Percentiles rank a stretch among this genome's conserved stretches.
These are phyloP conservation scores for Cryptococcus sp. DNA, from an alignment of 1,284 basidiomycete genomes.

Conservation along the genomic window DNA sequence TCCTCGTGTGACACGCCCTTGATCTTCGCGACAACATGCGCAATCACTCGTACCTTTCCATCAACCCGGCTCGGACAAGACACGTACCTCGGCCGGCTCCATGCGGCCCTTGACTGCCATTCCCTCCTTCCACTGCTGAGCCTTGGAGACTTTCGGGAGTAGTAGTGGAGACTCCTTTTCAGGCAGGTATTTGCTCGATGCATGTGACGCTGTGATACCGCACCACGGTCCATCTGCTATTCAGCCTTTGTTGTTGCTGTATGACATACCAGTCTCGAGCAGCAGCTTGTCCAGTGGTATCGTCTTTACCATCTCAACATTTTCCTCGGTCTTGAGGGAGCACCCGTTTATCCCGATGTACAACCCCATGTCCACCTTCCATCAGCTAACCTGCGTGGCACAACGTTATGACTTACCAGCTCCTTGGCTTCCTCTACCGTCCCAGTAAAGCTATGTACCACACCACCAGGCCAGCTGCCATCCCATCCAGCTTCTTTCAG, in stretches of 20 bases:
- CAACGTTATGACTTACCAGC: conserved; percentile 54
- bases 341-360: conserved; percentile 78
- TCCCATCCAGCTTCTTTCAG: conserved; percentile 33
- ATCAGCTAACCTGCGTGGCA: background rate
- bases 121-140: conserved; percentile 63
- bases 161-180: conserved; percentile 49
- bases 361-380: conserved; percentile 65
- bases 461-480: conserved; percentile 63
- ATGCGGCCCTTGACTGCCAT: conserved; percentile 75
- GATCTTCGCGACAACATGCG: conserved; percentile 66
- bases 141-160: conserved; percentile 53
- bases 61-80: background rate
- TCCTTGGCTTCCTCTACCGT: conserved; percentile 63
- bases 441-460: conserved; percentile 86
- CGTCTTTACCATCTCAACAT: conserved; percentile 58
- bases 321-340: conserved; percentile 72
- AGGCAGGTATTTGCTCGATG: conserved; percentile 60
- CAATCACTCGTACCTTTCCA: conserved; percentile 61
- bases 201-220: conserved; percentile 69
- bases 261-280: conserved; percentile 70
- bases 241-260: background rate
- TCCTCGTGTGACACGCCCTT: conserved; percentile 58
- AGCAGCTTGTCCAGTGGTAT: conserved; percentile 65
- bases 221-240: conserved; percentile 76
- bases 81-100: conserved; percentile 60